phyloP scores from a whole-genome alignment of 176 grass and related monocot genomes.

The Cenchrus purpureus region DNA sequence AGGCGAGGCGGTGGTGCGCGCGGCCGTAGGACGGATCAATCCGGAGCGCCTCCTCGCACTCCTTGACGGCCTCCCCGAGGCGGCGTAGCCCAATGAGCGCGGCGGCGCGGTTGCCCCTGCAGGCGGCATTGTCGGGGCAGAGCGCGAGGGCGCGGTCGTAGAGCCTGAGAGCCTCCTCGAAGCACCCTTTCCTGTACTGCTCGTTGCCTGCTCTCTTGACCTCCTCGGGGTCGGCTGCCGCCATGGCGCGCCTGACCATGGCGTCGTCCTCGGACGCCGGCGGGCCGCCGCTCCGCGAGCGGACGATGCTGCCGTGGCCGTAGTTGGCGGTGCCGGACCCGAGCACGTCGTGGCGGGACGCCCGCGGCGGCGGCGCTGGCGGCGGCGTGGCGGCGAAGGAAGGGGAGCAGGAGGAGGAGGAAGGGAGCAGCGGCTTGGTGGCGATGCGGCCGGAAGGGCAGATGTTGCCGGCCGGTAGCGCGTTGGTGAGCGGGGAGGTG shows the following conservation, averaged over 20 bases:
- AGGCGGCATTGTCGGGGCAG: conserved; percentile 82
- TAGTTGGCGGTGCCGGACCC: conserved; percentile 92
- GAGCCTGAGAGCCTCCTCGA: conserved; percentile 73
- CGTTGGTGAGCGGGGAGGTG: conserved; percentile 72
- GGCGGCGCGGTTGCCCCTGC: conserved; percentile 86
- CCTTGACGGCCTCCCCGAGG: conserved; percentile 79
- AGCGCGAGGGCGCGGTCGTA: conserved; percentile 84
- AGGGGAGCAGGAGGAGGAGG: background rate
- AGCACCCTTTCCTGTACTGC: conserved; percentile 76
- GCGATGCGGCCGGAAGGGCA: conserved; percentile 79
- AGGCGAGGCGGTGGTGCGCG: conserved; percentile 85
- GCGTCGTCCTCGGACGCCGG: conserved; percentile 49
- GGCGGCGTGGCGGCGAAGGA: conserved; percentile 43
- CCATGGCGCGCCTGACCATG: conserved; percentile 56
- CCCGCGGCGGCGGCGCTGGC: conserved; percentile 42
- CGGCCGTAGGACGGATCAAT: conserved; percentile 78
- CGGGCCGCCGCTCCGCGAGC: conserved; percentile 46
- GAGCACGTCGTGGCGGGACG: conserved; percentile 68
- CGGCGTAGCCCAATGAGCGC: conserved; percentile 78
- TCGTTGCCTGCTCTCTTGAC: conserved; percentile 90
- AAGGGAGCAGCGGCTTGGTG: conserved; percentile 51
- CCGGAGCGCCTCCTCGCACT: conserved; percentile 86
- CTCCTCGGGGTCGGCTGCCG: conserved; percentile 80
- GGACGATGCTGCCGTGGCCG: conserved; percentile 89
- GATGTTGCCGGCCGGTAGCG: conserved; percentile 86